Base-by-base conservation (phyloP, 495 filamentous ascomycete species). In the Letharia columbiana region DNA sequence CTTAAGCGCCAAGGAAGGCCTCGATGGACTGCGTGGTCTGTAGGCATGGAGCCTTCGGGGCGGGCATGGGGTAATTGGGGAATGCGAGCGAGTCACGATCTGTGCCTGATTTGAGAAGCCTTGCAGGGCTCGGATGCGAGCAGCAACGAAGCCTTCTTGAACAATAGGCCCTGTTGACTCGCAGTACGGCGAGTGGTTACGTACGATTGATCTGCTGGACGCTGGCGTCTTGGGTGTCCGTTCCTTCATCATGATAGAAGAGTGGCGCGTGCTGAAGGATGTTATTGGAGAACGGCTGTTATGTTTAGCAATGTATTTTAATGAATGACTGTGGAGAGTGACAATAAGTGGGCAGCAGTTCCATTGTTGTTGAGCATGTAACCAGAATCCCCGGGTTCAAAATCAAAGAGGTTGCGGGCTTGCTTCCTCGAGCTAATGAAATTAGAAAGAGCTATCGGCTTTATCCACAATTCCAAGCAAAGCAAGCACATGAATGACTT, bases 91-190 rank as follows among this genome's bases (percentile, higher is more conserved):
- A 18, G 45, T 28, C 23, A 15, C 35, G 9, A 37, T 52, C 3
- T 44, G 54, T 11, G 42, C 45, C 41, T 67, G 31, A 28, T 62
- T 39, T 41, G 41, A 56, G n/a, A 61, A 60, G 28, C 42, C 63
- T 57, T 70, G 65, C 20, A 70, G 40, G 58, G 66, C 62, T n/a
- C 62, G 65, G 31, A 70, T 52, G 13, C 65, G 50, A 35, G 65
- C 44, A 57, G 65, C 68, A 61, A 67, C 68, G 15, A 61, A 67
- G 33, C 68, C 68, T 45, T 67, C 57, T 37, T 67, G 49, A 40
- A 70, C 52, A 40, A 67, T 70, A 41, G 66, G 61, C 23, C 66
- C 68, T 44, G 33, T 61, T 31, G 65, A 41, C 56, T 64, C 62
- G 57, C 54, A 60, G 35, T 63, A 65, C 2, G 65, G 62, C 20